Conservation (phyloP, 2,329 filamentous ascomycete genomes). For the Beauveria asiatica region DNA sequence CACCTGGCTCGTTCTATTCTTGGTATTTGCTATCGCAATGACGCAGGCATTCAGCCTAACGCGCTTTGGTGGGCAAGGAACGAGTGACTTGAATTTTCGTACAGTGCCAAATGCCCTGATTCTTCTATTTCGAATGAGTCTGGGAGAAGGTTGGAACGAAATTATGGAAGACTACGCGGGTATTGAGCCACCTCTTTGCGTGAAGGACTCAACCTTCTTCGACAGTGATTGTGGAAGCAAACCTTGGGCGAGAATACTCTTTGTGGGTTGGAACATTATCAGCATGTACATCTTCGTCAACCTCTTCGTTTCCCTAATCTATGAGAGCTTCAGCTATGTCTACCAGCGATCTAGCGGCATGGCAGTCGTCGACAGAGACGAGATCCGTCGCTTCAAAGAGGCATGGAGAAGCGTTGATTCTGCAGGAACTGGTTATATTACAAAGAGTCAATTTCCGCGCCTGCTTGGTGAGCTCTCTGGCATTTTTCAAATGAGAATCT, state of each 20-base stretch:
- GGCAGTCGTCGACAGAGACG: conserved; percentile 81
- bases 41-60: conserved; percentile 95
- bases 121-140: conserved; percentile 84
- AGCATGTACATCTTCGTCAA: conserved; percentile 99
- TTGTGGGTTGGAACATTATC: conserved; percentile 96
- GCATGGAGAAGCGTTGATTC: conserved; percentile 96
- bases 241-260: conserved; percentile 79
- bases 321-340: conserved; percentile 98
- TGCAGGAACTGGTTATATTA: conserved; percentile 82
- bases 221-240: conserved; percentile 87
- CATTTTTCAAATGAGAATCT: conserved; percentile 94
- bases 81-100: conserved; percentile 80
- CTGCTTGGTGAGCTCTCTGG: conserved; percentile 88
- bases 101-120: conserved; percentile 91
- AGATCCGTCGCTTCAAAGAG: conserved; percentile 94
- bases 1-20: conserved; percentile 94
- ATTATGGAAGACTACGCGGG: conserved; percentile 92
- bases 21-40: conserved; percentile 92
- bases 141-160: conserved; percentile 92
- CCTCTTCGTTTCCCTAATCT: conserved; percentile 95
- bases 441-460: conserved; percentile 79
- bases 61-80: conserved; percentile 67
- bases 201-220: conserved; percentile 63
- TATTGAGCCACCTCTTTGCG: conserved; percentile 74
- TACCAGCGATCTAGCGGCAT: conserved; percentile 95